Evolutionary conservation across 805 yeast species (phyloP), one percentile per base, ranked within the genome.

Genomic region (Torulaspora maleeae): DNA sequence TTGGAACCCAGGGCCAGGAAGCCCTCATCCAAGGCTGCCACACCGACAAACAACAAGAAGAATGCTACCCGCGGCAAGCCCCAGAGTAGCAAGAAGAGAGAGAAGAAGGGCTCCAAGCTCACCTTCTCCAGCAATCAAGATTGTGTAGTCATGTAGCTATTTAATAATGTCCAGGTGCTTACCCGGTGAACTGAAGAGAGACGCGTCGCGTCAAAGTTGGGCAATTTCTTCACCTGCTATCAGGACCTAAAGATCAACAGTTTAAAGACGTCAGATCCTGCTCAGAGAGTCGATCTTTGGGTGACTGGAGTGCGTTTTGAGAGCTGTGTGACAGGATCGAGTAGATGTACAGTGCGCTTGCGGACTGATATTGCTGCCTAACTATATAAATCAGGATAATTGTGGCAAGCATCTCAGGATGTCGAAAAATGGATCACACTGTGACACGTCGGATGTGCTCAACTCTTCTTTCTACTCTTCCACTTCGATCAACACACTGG

Each of bases 391-490:
- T 32, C 17, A 15, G 35, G 35, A 16, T 12, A 16, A 15, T 8
- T 32, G 20, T 11, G 11, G 20, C 5, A 15, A 32, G 12, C 22
- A 35, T 32, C n/a, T 27, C 36, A 25, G 12, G 22, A 43, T 43
- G 46, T 27, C 41, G 1, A 30, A 32, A 38, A 39, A 44, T 38
- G 44, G 17, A 24, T 24, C 40, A 6, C 27, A 48, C 33, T 28
- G 25, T 17, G 57, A 56, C 20, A 41, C 46, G 8, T 42, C 56
- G 2, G 56, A 54, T 17, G 44, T 59, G 13, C 40, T 58, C 29
- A 55, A 58, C 29, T 53, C 61, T 8, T 51, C 61, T 2, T 63
- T 63, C 38, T 63, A 59, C 42, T 57, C 65, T 3, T 62, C 67
- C 1, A 51, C 43, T 5, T 56, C 65, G 2, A 53, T 55, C 4